Percentiles rank a stretch among this genome's conserved stretches.
phyloP scores from a whole-genome alignment of 2,329 filamentous ascomycete species.

The Pseudogymnoascus sp. region DNA sequence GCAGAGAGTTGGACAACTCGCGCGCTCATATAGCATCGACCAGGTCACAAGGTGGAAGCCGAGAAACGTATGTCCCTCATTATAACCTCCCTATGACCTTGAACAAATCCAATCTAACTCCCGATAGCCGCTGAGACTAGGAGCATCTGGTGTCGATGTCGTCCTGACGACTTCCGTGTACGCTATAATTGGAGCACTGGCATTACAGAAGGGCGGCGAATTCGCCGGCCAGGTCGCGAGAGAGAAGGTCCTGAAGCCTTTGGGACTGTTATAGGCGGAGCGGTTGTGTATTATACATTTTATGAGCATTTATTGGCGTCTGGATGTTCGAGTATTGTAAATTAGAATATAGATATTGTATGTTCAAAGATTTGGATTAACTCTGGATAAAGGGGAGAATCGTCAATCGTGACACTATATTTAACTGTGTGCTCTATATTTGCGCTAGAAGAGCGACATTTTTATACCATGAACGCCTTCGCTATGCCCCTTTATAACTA shows the following conservation, averaged over 20 bases:
- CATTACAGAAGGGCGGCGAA: conserved; percentile 78
- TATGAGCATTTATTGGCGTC: conserved; percentile 13
- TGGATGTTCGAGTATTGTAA: conserved; percentile 25
- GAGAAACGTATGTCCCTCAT: conserved; percentile 55
- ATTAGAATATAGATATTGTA: conserved; percentile 15
- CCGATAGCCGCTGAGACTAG: conserved; percentile 56
- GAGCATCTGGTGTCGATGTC: conserved; percentile 64
- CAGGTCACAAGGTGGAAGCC: conserved; percentile 86
- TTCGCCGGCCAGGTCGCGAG: conserved; percentile 68
- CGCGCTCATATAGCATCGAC: conserved; percentile 61
- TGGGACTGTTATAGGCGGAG: conserved; percentile 25
- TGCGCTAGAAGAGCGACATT: not conserved
- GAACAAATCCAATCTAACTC: not conserved
- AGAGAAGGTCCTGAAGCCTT: conserved; percentile 47
- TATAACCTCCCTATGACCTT: not conserved
- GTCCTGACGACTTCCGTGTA: conserved; percentile 74
- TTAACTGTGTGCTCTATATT: not conserved
- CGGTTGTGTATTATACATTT: conserved; percentile 14
- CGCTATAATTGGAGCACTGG: conserved; percentile 80
- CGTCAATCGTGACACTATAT: not conserved
- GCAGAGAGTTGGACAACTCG: conserved; percentile 61
- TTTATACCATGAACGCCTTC: conserved; percentile 1
- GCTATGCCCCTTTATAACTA: not conserved
- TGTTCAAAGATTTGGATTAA: not conserved
- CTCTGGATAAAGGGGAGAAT: not conserved